These are phyloP conservation scores for Chytriomyces sp. DNA, from an alignment of 192 early-diverging fungal genomes.

Conservation along the genomic window DNA sequence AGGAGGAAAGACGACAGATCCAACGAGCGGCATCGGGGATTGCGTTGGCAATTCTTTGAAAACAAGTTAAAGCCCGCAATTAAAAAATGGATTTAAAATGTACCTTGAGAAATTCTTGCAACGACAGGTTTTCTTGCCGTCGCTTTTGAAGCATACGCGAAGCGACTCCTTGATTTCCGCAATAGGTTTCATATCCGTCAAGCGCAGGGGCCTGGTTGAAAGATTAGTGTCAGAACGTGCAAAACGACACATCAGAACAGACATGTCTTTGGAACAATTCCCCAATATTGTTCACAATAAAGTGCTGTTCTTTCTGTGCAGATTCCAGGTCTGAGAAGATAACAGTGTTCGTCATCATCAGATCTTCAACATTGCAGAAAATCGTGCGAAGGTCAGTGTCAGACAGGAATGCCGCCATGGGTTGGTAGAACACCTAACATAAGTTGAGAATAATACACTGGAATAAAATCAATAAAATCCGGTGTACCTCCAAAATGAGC, in stretches of 20 bases:
- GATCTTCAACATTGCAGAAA: slow-evolving; percentile 60
- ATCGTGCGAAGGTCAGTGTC: slow-evolving; percentile 41
- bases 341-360: slow-evolving; percentile 65
- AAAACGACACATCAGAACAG: not conserved
- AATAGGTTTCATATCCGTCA: slow-evolving; percentile 65
- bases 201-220: slow-evolving; percentile 52
- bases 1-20: slow-evolving; percentile 78
- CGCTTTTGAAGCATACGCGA: slow-evolving; percentile 62
- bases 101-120: slow-evolving; percentile 70
- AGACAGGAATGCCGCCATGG: slow-evolving; percentile 56
- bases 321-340: slow-evolving; percentile 70
- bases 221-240: slow-evolving; percentile 14
- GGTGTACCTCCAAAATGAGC: slow-evolving; percentile 65
- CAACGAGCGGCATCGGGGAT: slow-evolving; percentile 66
- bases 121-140: slow-evolving; percentile 49
- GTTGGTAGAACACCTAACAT: slow-evolving; percentile 62
- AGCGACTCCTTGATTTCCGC: slow-evolving; percentile 66
- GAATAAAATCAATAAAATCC: not conserved
- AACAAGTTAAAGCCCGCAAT: slow-evolving; percentile 9
- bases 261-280: slow-evolving; percentile 46
- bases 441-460: not conserved
- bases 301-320: slow-evolving; percentile 54
- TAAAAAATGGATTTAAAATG: slow-evolving; percentile 11
- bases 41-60: slow-evolving; percentile 51
- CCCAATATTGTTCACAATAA: slow-evolving; percentile 57